Evolutionary conservation across 192 early-diverging fungal species (phyloP).

Genomic region (Kappamyces sp.): DNA sequence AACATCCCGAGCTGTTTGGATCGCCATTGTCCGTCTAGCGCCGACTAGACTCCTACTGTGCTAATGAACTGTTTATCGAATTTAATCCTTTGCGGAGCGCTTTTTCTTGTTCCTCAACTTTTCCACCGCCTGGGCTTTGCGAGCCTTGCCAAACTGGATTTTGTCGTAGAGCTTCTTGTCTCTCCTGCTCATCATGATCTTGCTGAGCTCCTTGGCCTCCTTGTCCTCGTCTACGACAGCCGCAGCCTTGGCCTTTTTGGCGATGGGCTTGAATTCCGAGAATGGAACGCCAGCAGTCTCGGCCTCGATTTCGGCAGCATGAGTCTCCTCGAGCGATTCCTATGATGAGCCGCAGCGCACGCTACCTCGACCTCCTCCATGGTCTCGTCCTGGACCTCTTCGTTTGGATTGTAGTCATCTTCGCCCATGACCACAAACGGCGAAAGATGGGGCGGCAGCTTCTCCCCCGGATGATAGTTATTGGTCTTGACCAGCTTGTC

Average conservation of each 20-base stretch:
- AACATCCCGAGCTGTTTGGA: no score
- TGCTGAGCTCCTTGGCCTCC: constrained; percentile 65
- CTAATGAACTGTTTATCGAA: no score
- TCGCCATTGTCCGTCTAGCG: no score
- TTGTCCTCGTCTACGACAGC: constrained; percentile 49
- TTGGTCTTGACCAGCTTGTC: constrained; percentile 56
- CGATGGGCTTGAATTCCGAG: constrained; percentile 8
- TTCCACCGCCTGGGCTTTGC: constrained; percentile 59
- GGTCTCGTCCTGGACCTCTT: constrained; percentile 56
- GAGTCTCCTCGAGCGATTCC: constrained; percentile 4
- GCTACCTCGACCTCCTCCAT: constrained; percentile 35
- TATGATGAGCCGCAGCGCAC: constrained; percentile 15
- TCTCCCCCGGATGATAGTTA: constrained; percentile 73
- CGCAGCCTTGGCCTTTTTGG: constrained; percentile 49
- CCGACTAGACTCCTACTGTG: no score
- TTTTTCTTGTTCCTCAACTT: constrained; percentile 9
- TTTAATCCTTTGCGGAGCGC: no score
- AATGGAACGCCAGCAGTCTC: background rate
- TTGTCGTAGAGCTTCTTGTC: constrained; percentile 72
- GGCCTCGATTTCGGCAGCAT: constrained; percentile 34
- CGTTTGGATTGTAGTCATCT: constrained; percentile 80
- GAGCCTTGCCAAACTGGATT: constrained; percentile 69
- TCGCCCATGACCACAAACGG: constrained; percentile 84
- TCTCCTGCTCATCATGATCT: constrained; percentile 84
- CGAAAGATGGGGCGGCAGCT: constrained; percentile 84